phyloP scores from a whole-genome alignment of 1,284 basidiomycete genomes.

The Cerrena zonata region DNA sequence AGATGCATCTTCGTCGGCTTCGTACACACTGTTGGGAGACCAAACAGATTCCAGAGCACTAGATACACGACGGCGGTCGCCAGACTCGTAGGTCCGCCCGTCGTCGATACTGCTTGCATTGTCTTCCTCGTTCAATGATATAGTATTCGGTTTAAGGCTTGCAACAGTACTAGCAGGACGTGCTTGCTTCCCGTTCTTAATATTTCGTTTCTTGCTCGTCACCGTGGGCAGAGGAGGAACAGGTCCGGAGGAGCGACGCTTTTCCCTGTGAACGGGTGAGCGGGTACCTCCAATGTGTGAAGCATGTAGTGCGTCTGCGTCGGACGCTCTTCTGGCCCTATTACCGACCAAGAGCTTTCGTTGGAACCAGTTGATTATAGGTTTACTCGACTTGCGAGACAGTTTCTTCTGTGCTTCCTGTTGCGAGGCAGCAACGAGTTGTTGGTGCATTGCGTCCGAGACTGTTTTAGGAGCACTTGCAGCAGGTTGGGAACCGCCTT shows the following conservation, averaged over 20 bases:
- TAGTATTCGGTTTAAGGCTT: constrained; percentile 27
- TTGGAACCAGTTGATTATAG: constrained; percentile 87
- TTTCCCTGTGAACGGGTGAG: constrained; percentile 22
- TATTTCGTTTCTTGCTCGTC: constrained; percentile 12
- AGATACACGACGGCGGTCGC: constrained; percentile 50
- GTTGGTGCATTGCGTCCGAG: not conserved
- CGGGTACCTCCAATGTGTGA: constrained; percentile 16
- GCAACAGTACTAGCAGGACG: constrained; percentile 11
- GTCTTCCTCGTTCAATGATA: constrained; percentile 60
- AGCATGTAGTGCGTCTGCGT: constrained; percentile 26
- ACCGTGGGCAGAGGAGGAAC: constrained; percentile 18
- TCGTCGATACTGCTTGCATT: constrained; percentile 28
- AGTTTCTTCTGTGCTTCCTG: constrained; percentile 47
- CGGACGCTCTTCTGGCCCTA: constrained; percentile 41
- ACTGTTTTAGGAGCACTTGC: not conserved
- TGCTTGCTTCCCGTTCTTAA: constrained; percentile 16
- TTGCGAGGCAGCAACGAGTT: constrained; percentile 20
- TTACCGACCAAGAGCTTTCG: constrained; percentile 77
- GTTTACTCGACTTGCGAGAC: constrained; percentile 67
- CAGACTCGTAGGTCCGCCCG: constrained; percentile 23
- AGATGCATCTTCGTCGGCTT: constrained; percentile 87
- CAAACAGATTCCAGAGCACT: constrained; percentile 62
- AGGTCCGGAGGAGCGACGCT: constrained; percentile 25
- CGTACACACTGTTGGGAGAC: constrained; percentile 66
- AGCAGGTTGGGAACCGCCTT: constrained; percentile 15